Conservation (phyloP, 148 eudicot species). For the Cornus suecica region DNA sequence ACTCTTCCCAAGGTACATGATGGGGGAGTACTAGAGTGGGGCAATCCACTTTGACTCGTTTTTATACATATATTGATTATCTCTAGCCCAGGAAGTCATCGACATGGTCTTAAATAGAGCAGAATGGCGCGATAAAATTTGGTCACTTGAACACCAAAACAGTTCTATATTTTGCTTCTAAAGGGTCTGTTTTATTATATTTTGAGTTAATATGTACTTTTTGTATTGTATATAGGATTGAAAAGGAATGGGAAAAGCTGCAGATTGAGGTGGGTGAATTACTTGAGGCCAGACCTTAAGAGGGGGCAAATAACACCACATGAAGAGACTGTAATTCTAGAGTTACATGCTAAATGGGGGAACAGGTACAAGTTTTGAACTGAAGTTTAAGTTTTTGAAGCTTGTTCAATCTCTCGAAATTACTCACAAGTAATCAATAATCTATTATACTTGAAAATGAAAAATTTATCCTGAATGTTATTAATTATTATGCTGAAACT, state of each 20-base stretch:
- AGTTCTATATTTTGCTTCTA: not conserved
- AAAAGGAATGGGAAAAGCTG: conserved; percentile 74
- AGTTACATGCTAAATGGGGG: conserved; percentile 80
- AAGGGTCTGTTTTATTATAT: not conserved
- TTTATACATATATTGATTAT: too few relatives aligned
- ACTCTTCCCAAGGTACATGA: too few relatives aligned
- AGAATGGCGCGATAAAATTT: not conserved
- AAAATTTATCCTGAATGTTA: too few relatives aligned
- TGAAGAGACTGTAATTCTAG: conserved; percentile 57
- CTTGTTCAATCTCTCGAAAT: too few relatives aligned
- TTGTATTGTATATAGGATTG: conserved; percentile 33
- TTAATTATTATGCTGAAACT: not conserved
- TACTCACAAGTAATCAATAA: too few relatives aligned
- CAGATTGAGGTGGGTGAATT: conserved; percentile 75
- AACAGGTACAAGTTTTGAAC: conserved; percentile 38
- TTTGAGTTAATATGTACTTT: not conserved
- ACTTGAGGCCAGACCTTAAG: conserved; percentile 75
- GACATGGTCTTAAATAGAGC: not conserved
- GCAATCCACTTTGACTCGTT: too few relatives aligned
- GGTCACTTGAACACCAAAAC: not conserved
- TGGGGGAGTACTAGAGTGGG: too few relatives aligned
- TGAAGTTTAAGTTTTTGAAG: not conserved
- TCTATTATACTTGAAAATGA: too few relatives aligned
- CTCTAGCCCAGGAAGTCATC: not conserved
- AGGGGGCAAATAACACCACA: conserved; percentile 71